phyloP scores from a whole-genome alignment of 768 basidiomycete species.

The Ephemerocybe angulata region DNA sequence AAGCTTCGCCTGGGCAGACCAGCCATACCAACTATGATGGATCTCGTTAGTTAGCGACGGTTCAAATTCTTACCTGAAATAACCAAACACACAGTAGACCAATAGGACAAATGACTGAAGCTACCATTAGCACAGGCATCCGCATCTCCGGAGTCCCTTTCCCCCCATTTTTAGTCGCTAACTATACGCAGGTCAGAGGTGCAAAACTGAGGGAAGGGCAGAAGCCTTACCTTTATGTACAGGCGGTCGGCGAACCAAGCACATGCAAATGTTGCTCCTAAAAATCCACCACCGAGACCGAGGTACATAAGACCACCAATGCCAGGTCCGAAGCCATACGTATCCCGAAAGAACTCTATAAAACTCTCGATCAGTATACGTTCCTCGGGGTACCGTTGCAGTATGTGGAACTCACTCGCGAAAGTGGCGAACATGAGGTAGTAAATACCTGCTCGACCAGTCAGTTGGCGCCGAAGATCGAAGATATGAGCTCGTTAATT shows the following conservation, averaged over 20 bases:
- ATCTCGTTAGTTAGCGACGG: background rate
- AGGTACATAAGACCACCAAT: constrained; percentile 48
- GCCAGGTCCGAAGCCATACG: constrained; percentile 50
- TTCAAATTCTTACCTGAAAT: background rate
- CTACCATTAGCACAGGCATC: constrained; percentile 63
- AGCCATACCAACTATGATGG: constrained; percentile 67
- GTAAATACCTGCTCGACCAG: constrained; percentile 55
- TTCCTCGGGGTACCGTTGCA: background rate
- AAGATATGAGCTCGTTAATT: constrained; percentile 1
- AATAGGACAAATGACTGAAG: constrained; percentile 62
- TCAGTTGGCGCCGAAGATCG: constrained; percentile 2
- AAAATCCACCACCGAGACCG: constrained; percentile 53
- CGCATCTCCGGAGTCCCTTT: constrained; percentile 72
- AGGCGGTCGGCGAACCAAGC: constrained; percentile 35
- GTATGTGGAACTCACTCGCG: constrained; percentile 31
- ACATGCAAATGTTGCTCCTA: constrained; percentile 41
- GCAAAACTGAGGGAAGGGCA: background rate
- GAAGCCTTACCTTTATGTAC: constrained; percentile 47
- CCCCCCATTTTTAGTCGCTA: constrained; percentile 51
- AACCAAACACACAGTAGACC: constrained; percentile 55
- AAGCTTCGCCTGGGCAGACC: constrained; percentile 56
- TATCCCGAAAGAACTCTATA: constrained; percentile 40
- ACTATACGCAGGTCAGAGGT: no score
- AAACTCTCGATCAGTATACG: background rate
- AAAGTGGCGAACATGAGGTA: constrained; percentile 71